Base-by-base conservation (phyloP, 176 grass and related monocot species). In the Puccinellia tenuiflora region DNA sequence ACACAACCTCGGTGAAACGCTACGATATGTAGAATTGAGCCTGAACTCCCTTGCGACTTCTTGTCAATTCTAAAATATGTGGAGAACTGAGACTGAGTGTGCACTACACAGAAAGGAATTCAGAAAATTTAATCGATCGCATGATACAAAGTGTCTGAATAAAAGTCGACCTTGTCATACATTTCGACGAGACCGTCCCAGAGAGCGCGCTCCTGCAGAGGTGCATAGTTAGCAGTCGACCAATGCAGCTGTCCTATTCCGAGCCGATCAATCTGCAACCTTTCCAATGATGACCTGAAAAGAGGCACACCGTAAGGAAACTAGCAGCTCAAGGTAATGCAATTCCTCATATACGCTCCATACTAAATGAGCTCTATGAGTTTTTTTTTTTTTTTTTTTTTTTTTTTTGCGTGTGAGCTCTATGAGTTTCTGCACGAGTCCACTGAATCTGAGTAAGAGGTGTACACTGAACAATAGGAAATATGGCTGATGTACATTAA, bases 221-320 rank as follows among this genome's bases (percentile, higher is more conserved):
- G 96, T 29, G 96, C 96, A 92, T 98, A 98, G 82, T 98, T 98
- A 75, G 96, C 90, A 46, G 96, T 95, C 21, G 96, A 98, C 92
- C 96, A 95, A 85, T 95, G 96, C 80, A 95, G 55, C 85, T 98
- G 92, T 11, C 91, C 96, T 83, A 98, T 93, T 42, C 91, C 91
- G 69, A 98, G 90, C 81, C 63, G 87, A 76, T 93, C 93, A 47
- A 95, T 81, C 71, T 98, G 87, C 83, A 98, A 80, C 47, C 96
- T 78, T 47, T 95, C 87, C 83, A 98, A 83, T 2, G 96, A 98
- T 81, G 87, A 93, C 79, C 92, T 98, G 84, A 62, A 51, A 86
- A 54, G 22, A 74, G n/a, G 42, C 35, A 90, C 15, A 22, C 3
- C 34, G 16, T 18, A 24, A 46, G 40, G 75, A 26, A 61, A 16